These are phyloP conservation scores for Canavalia ensiformis DNA, from an alignment of 306 rosid genomes.

Conservation along the genomic window DNA sequence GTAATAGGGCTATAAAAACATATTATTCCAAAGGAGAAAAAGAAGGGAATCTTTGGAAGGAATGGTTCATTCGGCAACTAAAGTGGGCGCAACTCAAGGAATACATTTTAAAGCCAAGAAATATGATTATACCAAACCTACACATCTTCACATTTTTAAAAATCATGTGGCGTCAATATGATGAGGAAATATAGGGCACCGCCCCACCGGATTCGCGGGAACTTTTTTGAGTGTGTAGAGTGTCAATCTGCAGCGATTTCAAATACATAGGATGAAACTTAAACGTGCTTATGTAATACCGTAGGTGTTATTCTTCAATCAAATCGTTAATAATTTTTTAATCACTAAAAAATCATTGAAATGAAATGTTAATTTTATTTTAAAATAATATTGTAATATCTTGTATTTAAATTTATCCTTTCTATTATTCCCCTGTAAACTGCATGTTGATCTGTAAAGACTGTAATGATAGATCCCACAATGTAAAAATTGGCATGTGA, in stretches of 20 bases:
- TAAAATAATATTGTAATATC: no score
- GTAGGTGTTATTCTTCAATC: no score
- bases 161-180: neutral
- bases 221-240: neutral
- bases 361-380: no score
- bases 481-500: no score
- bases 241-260: neutral
- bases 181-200: neutral
- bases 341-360: no score
- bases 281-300: no score
- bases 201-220: neutral
- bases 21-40: neutral
- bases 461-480: no score
- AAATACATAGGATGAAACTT: neutral
- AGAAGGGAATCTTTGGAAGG: constrained; percentile 44
- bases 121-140: constrained; percentile 32
- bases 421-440: no score
- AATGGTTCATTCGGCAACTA: constrained; percentile 36
- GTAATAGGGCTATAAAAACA: no score
- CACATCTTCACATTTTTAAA: constrained; percentile 10
- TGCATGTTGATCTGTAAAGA: no score
- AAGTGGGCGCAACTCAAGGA: constrained; percentile 37
- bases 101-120: constrained; percentile 50
- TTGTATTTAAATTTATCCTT: no score
- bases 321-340: no score